These are phyloP conservation scores for Odontarrhena argentea DNA, from an alignment of 345 rosid genomes.

Conservation along the genomic window DNA sequence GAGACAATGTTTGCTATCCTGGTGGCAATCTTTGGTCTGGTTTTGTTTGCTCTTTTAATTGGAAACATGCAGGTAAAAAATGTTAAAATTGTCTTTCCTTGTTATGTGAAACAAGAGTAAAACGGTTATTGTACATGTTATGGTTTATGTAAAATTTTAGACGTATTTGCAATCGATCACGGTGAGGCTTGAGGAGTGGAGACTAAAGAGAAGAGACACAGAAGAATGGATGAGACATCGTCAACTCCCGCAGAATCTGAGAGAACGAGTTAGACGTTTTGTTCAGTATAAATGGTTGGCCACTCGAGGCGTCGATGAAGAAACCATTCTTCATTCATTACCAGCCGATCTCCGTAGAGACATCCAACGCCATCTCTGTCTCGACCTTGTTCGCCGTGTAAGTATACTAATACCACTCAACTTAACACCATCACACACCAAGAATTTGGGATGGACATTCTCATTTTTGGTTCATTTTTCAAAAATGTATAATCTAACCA, in stretches of 20 bases:
- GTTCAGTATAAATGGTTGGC: slow-evolving; percentile 81
- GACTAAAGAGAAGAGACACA: slow-evolving; percentile 65
- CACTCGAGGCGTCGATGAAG: slow-evolving; percentile 77
- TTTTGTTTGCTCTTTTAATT: slow-evolving; percentile 64
- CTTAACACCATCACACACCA: slow-evolving; percentile 1
- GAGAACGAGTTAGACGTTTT: slow-evolving; percentile 52
- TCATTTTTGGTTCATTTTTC: too few species aligned
- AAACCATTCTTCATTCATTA: slow-evolving; percentile 58
- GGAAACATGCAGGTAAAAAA: slow-evolving; percentile 64
- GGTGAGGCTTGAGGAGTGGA: slow-evolving; percentile 78
- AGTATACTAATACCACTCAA: slow-evolving; percentile 34
- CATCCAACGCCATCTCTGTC: slow-evolving; percentile 77
- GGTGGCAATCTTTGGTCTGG: slow-evolving; percentile 59
- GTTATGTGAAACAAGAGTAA: slow-evolving; percentile 34
- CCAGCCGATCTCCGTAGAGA: slow-evolving; percentile 77
- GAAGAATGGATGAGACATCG: slow-evolving; percentile 80
- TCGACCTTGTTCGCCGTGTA: slow-evolving; percentile 81
- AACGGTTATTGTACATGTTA: not conserved
- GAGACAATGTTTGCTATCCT: slow-evolving; percentile 64
- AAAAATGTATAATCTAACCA: too few species aligned
- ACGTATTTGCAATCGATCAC: slow-evolving; percentile 76
- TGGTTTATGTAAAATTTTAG: slow-evolving; percentile 38
- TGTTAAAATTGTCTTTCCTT: slow-evolving; percentile 11
- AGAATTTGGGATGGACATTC: too few species aligned
- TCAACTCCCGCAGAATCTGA: slow-evolving; percentile 59